Base-by-base conservation (phyloP, 139 green algal genomes). In the Closterium sp. region DNA sequence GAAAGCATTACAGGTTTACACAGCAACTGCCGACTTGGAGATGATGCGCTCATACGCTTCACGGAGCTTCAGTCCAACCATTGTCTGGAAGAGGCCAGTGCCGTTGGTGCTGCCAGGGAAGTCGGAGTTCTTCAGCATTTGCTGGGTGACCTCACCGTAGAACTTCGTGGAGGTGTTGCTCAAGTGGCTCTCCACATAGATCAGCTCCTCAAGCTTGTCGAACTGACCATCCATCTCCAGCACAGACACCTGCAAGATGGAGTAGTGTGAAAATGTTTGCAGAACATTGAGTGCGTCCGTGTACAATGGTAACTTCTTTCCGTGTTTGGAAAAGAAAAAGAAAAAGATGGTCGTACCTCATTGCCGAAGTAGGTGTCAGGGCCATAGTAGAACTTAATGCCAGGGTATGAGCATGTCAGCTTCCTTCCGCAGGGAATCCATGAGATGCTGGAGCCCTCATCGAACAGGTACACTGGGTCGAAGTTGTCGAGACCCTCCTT, bases 391-490 rank as follows among this genome's bases (percentile, higher is more conserved):
- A 96, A 95, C 94, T 97, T 97, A 94, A 97, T 97, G 92, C 97
- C 95, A 21, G 98, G 98, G 98, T 98, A 99, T 83, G 96, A 98
- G 97, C 98, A 99, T 34, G 98, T 99, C 81, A 99, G 96, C 97
- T 99, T 99, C 95, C 98, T 97, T 92, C 98, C 98, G 96, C 98
- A 99, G 66, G 98, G 98, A 94, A 99, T 99, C 98, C 98, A 99
- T 84, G 95, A 98, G 94, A 99, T 98, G 95, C 98, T 99, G 92
- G 96, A 98, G 92, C 98, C 98, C 96, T 99, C 97, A 91, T 99
- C 98, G 90, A 99, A 99, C 36, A 99, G 96, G 97, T 98, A 99
- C 32, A 95, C 92, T 43, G 97, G 97, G 95, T 97, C 96, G 92
- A 98, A 99, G 89, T 96, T 92, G 91, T 98, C 95, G 43, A 96